Conservation (phyloP, 2,329 filamentous ascomycete genomes). For the Fusarium nurragi region DNA sequence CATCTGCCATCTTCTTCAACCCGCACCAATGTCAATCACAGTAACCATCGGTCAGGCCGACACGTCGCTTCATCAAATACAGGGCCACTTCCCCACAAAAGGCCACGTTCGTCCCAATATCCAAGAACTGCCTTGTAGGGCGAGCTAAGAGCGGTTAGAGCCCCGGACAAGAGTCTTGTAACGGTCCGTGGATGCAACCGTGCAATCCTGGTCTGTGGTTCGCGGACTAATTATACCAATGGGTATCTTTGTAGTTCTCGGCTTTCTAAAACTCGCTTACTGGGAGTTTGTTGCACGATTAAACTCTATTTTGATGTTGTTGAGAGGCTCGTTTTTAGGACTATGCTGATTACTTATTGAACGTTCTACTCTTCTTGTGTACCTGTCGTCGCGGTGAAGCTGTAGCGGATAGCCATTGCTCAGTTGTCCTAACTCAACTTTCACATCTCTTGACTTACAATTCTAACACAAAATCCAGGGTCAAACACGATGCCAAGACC, state of each 20-base stretch:
- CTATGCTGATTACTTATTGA: background rate
- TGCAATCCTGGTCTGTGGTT: constrained; percentile 5
- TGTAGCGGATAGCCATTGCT: background rate
- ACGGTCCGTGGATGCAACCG: background rate
- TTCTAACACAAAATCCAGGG: background rate
- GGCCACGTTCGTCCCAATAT: background rate
- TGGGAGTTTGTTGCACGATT: constrained; percentile 11
- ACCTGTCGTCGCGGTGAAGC: background rate
- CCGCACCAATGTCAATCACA: background rate
- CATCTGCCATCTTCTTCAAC: no score
- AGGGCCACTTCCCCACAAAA: background rate
- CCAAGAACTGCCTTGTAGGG: background rate
- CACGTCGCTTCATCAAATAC: background rate
- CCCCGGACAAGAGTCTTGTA: background rate
- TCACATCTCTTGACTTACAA: background rate
- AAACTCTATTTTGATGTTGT: constrained; percentile 26
- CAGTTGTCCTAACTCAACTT: background rate
- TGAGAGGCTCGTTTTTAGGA: background rate
- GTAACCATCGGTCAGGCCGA: background rate
- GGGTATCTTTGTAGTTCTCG: constrained; percentile 1
- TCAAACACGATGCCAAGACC: background rate
- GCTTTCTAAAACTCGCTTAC: constrained; percentile 31
- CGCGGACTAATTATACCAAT: constrained; percentile 1
- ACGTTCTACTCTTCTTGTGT: background rate
- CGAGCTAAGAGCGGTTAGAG: constrained; percentile 1